phyloP scores from a whole-genome alignment of 768 basidiomycete species.

The Cubamyces sp. region DNA sequence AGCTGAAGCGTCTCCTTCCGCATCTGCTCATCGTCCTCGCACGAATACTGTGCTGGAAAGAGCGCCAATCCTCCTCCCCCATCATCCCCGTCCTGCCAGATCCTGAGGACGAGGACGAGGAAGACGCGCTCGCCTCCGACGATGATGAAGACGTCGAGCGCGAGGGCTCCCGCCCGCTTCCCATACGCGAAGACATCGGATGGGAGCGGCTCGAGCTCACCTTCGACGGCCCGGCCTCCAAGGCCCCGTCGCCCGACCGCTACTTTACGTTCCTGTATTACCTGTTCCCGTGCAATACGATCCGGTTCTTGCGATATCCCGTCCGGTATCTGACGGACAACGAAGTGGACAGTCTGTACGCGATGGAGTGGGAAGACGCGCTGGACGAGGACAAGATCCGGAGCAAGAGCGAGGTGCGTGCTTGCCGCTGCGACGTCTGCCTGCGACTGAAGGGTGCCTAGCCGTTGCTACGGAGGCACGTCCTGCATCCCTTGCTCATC shows the following conservation, averaged over 20 bases:
- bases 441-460: conserved; percentile 34
- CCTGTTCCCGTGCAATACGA: conserved; percentile 87
- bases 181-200: conserved; percentile 55
- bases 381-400: conserved; percentile 73
- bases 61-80: conserved; percentile 42
- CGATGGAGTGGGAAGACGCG: conserved; percentile 70
- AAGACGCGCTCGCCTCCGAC: conserved; percentile 9
- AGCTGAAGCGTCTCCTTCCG: conserved; percentile 65
- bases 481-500: conserved; percentile 75
- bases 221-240: conserved; percentile 55
- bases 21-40: conserved; percentile 69
- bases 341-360: conserved; percentile 59
- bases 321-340: conserved; percentile 61
- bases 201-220: conserved; percentile 72
- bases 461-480: conserved; percentile 71
- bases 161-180: conserved; percentile 22
- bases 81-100: conserved; percentile 21
- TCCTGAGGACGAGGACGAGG: conserved; percentile 33
- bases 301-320: conserved; percentile 78
- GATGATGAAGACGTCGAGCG: conserved; percentile 23
- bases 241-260: conserved; percentile 60
- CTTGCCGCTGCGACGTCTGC: background rate
- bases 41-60: conserved; percentile 76
- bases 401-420: conserved; percentile 68
- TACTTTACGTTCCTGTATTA: conserved; percentile 87